Percentiles rank a stretch among this genome's conserved stretches.
Evolutionary conservation across 2,329 filamentous ascomycete genomes (phyloP).

Genomic region (Coniosporium tulheliwenetii): DNA sequence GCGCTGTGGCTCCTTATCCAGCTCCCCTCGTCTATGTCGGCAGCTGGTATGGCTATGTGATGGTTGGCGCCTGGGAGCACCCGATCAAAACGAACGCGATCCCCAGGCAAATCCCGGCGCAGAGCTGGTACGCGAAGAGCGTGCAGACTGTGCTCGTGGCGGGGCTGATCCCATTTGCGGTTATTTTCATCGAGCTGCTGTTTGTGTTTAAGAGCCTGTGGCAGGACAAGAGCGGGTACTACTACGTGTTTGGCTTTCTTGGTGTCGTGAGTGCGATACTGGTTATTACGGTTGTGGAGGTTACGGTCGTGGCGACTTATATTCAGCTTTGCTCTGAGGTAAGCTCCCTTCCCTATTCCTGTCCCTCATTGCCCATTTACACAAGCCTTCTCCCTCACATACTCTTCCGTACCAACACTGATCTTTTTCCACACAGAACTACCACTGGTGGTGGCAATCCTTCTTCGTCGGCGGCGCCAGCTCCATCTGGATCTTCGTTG

Average conservation of each 20-base stretch:
- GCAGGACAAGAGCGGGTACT: slow-evolving; percentile 84
- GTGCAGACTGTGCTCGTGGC: slow-evolving; percentile 52
- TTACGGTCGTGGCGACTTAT: slow-evolving; percentile 72
- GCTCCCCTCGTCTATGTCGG: slow-evolving; percentile 72
- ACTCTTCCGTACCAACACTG: no score
- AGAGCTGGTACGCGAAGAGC: slow-evolving; percentile 59
- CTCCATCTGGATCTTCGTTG: slow-evolving; percentile 66
- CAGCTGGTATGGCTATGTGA: slow-evolving; percentile 59
- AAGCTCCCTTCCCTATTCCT: slow-evolving; percentile 7
- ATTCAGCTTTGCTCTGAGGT: slow-evolving; percentile 66
- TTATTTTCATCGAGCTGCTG: slow-evolving; percentile 75
- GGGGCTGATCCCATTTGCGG: slow-evolving; percentile 68
- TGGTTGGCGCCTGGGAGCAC: slow-evolving; percentile 57
- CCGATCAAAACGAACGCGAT: slow-evolving; percentile 62
- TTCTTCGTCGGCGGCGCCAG: slow-evolving; percentile 66
- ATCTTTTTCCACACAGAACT: slow-evolving; percentile 36
- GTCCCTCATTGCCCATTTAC: background rate
- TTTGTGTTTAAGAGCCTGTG: slow-evolving; percentile 79
- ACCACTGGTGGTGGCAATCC: slow-evolving; percentile 87
- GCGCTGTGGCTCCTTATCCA: slow-evolving; percentile 75
- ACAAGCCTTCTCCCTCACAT: no score
- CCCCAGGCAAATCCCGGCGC: slow-evolving; percentile 56
- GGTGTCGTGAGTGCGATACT: slow-evolving; percentile 58
- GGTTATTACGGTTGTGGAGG: slow-evolving; percentile 63
- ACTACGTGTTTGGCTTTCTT: slow-evolving; percentile 82